Evolutionary conservation across 148 eudicot species (phyloP).

Genomic region (Selenicereus undatus): DNA sequence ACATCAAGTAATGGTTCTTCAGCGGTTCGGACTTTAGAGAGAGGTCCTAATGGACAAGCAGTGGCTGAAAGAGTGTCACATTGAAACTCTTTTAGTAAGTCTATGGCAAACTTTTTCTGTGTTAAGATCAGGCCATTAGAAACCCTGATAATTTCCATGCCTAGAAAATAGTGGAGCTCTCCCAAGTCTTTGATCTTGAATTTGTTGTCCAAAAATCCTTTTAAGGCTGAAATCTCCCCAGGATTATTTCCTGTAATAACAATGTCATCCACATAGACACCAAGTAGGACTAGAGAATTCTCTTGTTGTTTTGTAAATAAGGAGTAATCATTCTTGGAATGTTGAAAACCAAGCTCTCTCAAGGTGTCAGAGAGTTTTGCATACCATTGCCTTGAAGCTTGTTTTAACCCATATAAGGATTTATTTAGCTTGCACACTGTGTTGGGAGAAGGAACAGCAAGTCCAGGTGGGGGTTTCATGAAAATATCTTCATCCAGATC

Average conservation of each 20-base stretch:
- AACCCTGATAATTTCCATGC: neutral
- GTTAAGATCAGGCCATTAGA: neutral
- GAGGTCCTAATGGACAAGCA: neutral
- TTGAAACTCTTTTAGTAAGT: neutral
- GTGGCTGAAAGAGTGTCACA: neutral
- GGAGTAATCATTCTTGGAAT: too few species aligned
- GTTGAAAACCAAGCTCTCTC: too few species aligned
- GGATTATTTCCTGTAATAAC: neutral
- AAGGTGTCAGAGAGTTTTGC: too few species aligned
- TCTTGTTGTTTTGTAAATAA: too few species aligned
- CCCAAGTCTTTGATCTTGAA: neutral
- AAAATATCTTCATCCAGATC: too few species aligned
- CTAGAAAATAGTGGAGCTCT: neutral
- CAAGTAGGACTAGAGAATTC: too few species aligned
- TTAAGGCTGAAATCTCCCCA: neutral
- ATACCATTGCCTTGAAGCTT: too few species aligned
- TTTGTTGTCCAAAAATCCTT: neutral
- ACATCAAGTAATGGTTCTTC: neutral
- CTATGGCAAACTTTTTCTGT: neutral
- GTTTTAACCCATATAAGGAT: too few species aligned
- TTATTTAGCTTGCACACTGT: too few species aligned
- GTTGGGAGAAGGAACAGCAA: too few species aligned
- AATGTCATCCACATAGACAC: neutral
- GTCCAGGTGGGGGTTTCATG: too few species aligned
- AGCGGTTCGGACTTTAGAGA: fast-evolving